Base-by-base conservation (phyloP, 257 asterid species). In the Gynochthodes officinalis region DNA sequence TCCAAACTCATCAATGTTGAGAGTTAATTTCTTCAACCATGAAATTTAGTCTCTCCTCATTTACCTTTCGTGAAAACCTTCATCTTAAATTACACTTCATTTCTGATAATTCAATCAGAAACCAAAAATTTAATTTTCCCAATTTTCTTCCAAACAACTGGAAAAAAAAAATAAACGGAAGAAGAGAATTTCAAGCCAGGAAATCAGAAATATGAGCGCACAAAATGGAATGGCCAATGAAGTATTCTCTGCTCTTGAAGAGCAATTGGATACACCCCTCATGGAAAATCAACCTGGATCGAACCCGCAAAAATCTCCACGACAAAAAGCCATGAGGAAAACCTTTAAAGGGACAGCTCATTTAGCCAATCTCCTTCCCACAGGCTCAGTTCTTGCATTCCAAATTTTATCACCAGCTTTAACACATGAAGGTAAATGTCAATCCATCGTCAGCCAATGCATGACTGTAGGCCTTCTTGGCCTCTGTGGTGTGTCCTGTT, bases 381-480 rank as follows among this genome's bases (percentile, higher is more conserved):
- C 98, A 10, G 98, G 98, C 28, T 83, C 98, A 76, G 96, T 93
- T 54, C 86, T 93, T 18, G 79, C 91, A 0, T 93, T 93, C 80
- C 96, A 87, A 44, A 76, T 93, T 65, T 70, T 93, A 0, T 82
- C 96, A 3, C 97, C 97, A 5, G 77, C 83, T 48, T 21, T 89
- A 73, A 89, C 93, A 3, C 89, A 84, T 48, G 78, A 85, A 44
- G 98, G 98, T 14, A 80, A 85, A 67, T 93, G 98, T 81, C 64
- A 35, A 32, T 77, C 97, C 7, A 19, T 61, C 48, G 65, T 79
- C 2, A 86, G 87, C 84, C 79, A 74, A 65, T 58, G 77, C 23
- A 50, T 83, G 76, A 79, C 96, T 15, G 63, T 82, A 43, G 76
- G 70, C 59, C 83, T 88, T 63, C 83, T 93, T 2, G 78, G 57